Percentiles rank a stretch among this genome's conserved stretches.
These are phyloP conservation scores for Oryza meyeriana DNA, from an alignment of 176 grass and related monocot genomes.

Conservation along the genomic window DNA sequence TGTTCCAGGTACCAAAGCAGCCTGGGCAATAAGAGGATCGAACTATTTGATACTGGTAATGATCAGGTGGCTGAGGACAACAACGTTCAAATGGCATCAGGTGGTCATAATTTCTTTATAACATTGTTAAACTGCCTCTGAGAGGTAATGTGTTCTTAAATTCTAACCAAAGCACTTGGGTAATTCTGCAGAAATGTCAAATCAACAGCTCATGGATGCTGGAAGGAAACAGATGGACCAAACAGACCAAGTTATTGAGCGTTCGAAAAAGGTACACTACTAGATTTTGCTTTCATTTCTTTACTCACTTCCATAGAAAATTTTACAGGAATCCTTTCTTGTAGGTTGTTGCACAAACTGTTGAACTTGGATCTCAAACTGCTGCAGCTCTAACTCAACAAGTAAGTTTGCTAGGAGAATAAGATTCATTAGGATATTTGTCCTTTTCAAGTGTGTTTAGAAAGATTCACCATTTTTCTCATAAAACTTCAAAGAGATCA, in stretches of 20 bases:
- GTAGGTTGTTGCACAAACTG: constrained; percentile 93
- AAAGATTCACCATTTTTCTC: too few species aligned
- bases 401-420: constrained; percentile 50
- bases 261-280: constrained; percentile 68
- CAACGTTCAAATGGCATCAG: constrained; percentile 75
- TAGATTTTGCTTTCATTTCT: background rate
- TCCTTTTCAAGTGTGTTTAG: background rate
- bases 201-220: constrained; percentile 80
- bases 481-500: background rate
- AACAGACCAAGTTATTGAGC: constrained; percentile 93
- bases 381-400: constrained; percentile 79
- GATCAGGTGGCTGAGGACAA: constrained; percentile 60
- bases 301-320: background rate
- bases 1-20: constrained; percentile 83
- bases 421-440: constrained; percentile 1
- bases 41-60: constrained; percentile 80
- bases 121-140: background rate
- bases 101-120: constrained; percentile 27
- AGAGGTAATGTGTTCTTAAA: background rate
- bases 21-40: constrained; percentile 94
- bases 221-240: constrained; percentile 94
- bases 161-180: constrained; percentile 20
- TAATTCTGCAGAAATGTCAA: constrained; percentile 76
- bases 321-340: constrained; percentile 29
- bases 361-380: constrained; percentile 97